Evolutionary conservation across 169 alveolate genomes (phyloP).

Genomic region (Besnoitia besnoiti): DNA sequence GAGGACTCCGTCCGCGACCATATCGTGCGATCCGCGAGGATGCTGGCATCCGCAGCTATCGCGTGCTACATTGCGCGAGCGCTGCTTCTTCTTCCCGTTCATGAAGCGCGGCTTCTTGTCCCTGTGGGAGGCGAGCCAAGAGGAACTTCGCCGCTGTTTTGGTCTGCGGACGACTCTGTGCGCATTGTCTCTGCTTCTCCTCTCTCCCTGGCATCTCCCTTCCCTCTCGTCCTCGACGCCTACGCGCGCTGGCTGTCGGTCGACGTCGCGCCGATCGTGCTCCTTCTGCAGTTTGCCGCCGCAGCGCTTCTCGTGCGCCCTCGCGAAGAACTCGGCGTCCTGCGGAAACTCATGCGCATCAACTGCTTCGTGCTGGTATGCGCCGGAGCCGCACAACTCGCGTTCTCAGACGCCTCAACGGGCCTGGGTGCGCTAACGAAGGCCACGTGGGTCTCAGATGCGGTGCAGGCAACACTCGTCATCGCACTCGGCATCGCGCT

Average conservation of each 20-base stretch:
- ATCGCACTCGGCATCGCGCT: neutral
- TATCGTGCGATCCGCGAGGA: neutral
- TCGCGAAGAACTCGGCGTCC: neutral
- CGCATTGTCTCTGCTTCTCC: neutral
- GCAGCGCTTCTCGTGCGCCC: neutral
- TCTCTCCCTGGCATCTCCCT: neutral
- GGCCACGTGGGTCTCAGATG: neutral
- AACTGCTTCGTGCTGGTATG: neutral
- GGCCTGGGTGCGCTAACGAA: neutral
- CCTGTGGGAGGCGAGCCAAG: neutral
- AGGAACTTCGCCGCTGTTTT: neutral
- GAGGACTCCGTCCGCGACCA: neutral
- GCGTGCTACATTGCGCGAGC: neutral
- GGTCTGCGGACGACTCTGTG: neutral
- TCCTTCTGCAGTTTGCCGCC: neutral
- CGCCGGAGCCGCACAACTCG: neutral
- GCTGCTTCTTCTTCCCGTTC: neutral
- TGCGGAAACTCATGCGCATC: neutral
- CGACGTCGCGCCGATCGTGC: neutral
- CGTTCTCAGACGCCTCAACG: neutral
- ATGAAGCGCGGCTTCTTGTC: neutral
- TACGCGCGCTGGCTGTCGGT: conserved; percentile 16
- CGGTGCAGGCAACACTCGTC: neutral
- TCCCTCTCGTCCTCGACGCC: neutral
- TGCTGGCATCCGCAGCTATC: neutral